Conservation (phyloP, 129 eudicot genomes). For the Centaurea solstitialis region DNA sequence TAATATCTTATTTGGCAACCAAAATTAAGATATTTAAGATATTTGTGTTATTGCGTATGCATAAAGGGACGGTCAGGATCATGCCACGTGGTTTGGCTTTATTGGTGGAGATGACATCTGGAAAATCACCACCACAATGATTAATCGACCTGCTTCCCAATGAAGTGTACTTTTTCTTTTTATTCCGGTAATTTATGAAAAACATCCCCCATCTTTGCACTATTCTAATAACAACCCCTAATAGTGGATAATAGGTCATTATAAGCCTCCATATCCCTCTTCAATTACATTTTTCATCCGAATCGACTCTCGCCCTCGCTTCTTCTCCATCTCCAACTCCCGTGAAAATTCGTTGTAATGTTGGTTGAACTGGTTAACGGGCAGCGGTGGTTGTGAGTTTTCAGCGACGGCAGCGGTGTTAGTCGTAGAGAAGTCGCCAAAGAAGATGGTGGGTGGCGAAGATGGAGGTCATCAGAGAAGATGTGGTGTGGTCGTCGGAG, state of each 20-base stretch:
- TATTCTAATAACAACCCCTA: not conserved
- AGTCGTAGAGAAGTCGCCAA: too few relatives aligned
- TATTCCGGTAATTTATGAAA: not conserved
- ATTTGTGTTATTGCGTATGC: not conserved
- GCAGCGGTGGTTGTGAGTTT: too few relatives aligned
- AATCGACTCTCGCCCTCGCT: too few relatives aligned
- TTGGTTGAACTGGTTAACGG: too few relatives aligned
- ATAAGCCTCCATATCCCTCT: not conserved
- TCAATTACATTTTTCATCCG: not conserved
- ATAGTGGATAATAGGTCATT: not conserved
- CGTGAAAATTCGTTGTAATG: too few relatives aligned
- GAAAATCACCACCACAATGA: slow-evolving; percentile 3
- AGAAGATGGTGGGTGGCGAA: too few relatives aligned
- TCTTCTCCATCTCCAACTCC: too few relatives aligned
- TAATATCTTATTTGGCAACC: not conserved
- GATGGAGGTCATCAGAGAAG: too few relatives aligned
- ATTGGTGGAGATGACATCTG: slow-evolving; percentile 13
- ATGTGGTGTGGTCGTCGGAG: too few relatives aligned
- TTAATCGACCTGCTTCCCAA: not conserved
- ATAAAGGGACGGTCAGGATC: not conserved
- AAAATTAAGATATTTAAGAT: slow-evolving; percentile 8
- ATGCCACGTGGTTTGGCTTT: not conserved
- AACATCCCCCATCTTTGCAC: not conserved
- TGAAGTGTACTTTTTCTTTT: not conserved
- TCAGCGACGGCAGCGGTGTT: too few relatives aligned